A percentile compares a stretch with the other conserved stretches of the same genome.
These are phyloP conservation scores for Ormosia emarginata DNA, from an alignment of 306 rosid species.

Conservation along the genomic window DNA sequence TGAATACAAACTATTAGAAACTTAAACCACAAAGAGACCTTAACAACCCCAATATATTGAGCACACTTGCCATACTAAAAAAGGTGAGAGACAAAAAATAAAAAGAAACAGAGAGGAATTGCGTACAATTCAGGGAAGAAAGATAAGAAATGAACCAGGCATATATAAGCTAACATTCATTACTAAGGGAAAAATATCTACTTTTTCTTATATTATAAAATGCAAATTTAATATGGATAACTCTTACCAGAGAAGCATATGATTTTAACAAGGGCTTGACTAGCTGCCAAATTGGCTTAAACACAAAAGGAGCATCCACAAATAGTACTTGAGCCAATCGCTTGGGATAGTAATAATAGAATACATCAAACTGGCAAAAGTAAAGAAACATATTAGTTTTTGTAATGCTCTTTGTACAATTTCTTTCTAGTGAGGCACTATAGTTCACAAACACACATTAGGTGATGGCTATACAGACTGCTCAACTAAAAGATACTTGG, in stretches of 20 bases:
- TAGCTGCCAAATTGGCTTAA: conserved; percentile 85
- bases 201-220: background rate
- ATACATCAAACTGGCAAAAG: conserved; percentile 78
- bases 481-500: conserved; percentile 8
- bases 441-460: background rate
- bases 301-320: conserved; percentile 85
- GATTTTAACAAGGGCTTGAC: conserved; percentile 77
- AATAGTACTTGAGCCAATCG: conserved; percentile 77
- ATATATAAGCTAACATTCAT: background rate
- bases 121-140: background rate
- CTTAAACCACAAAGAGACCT: background rate
- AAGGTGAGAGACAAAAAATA: background rate
- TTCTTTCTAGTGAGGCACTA: background rate
- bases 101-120: background rate
- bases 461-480: background rate
- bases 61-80: background rate
- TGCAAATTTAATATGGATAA: background rate
- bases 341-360: conserved; percentile 83
- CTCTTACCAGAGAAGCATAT: conserved; percentile 79
- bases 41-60: background rate
- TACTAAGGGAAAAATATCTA: background rate
- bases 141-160: background rate
- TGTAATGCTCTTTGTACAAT: background rate
- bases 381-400: conserved; percentile 14
- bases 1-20: background rate